phyloP scores from a whole-genome alignment of 768 basidiomycete genomes.

The Mycena vulgaris region DNA sequence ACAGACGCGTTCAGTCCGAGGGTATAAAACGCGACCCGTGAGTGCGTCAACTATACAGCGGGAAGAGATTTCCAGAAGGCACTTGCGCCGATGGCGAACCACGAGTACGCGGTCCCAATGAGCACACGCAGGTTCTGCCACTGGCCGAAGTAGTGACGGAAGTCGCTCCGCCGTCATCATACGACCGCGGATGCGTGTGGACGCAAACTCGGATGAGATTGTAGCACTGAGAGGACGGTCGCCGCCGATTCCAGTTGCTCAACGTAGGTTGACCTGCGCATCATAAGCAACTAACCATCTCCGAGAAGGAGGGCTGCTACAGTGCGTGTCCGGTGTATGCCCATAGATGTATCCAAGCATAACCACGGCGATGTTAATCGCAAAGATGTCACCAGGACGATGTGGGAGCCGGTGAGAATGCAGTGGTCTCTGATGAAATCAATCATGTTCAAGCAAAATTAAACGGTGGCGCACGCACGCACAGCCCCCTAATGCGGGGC shows the following conservation, averaged over 20 bases:
- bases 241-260: slow-evolving; percentile 78
- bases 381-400: slow-evolving; percentile 94
- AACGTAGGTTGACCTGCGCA: neutral
- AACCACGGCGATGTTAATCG: slow-evolving; percentile 86
- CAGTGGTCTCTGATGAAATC: neutral
- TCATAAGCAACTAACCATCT: neutral
- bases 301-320: neutral
- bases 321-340: slow-evolving; percentile 15
- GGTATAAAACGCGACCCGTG: slow-evolving; percentile 88
- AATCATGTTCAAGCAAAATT: no score
- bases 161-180: slow-evolving; percentile 90
- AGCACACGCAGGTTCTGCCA: slow-evolving; percentile 87
- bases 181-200: slow-evolving; percentile 83
- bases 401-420: slow-evolving; percentile 44
- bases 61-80: neutral
- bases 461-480: no score
- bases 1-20: slow-evolving; percentile 87
- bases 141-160: slow-evolving; percentile 74
- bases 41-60: neutral
- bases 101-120: slow-evolving; percentile 83
- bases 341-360: slow-evolving; percentile 92
- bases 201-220: slow-evolving; percentile 91
- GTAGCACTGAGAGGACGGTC: slow-evolving; percentile 91
- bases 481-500: no score
- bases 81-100: slow-evolving; percentile 90